Conservation (phyloP, 208 protist genomes). For the Histomonas meleagridis region DNA sequence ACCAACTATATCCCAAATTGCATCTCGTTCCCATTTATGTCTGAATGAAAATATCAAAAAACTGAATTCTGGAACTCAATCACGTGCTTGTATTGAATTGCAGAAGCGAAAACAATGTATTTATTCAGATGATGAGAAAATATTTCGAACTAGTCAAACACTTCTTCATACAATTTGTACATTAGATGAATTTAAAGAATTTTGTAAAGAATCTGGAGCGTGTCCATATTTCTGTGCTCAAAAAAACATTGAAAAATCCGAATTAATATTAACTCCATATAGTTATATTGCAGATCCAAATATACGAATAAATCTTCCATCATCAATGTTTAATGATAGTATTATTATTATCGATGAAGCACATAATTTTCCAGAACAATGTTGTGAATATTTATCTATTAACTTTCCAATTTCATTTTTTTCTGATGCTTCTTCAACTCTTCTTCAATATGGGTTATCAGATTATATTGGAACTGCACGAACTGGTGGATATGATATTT, state of each 20-base stretch:
- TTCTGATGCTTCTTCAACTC: not conserved
- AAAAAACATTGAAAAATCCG: not conserved
- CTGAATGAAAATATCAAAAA: not conserved
- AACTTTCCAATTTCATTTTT: not conserved
- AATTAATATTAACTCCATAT: constrained; percentile 11
- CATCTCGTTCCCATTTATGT: not conserved
- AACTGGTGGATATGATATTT: not conserved
- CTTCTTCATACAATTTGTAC: not conserved
- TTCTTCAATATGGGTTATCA: not conserved
- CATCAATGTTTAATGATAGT: not conserved
- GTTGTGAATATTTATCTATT: constrained; percentile 29
- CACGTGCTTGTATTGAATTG: not conserved
- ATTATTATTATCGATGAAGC: constrained; percentile 24
- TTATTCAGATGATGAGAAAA: not conserved
- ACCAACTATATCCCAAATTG: not conserved
- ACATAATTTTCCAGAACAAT: constrained; percentile 34
- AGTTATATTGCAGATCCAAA: not conserved
- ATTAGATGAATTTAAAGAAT: not conserved
- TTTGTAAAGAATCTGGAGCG: not conserved
- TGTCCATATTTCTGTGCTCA: not conserved
- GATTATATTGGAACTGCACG: not conserved
- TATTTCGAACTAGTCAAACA: not conserved
- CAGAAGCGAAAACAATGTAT: not conserved
- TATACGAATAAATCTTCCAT: not conserved
- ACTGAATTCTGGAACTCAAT: not conserved